Evolutionary conservation across 768 basidiomycete species (phyloP).

Genomic region (Tylopilus felleus): DNA sequence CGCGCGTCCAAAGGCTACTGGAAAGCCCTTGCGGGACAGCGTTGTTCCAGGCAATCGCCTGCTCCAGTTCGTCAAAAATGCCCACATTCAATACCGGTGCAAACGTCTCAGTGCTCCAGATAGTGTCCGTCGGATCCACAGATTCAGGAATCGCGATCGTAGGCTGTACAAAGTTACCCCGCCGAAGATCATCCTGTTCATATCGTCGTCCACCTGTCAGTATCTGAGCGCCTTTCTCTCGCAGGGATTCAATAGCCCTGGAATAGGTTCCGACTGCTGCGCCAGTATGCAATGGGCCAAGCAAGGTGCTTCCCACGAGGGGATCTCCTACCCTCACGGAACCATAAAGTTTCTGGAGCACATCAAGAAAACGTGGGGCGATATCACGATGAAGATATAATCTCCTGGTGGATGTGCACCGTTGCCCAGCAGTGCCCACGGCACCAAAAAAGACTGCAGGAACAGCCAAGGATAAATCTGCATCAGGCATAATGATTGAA

Average conservation of each 20-base stretch:
- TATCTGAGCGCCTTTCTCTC: constrained; percentile 67
- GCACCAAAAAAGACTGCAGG: constrained; percentile 93
- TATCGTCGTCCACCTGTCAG: constrained; percentile 68
- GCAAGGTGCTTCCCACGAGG: constrained; percentile 63
- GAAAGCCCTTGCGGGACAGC: constrained; percentile 88
- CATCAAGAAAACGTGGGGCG: constrained; percentile 70
- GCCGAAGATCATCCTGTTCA: constrained; percentile 44
- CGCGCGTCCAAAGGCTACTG: constrained; percentile 87
- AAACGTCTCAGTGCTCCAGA: constrained; percentile 83
- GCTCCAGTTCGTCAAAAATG: constrained; percentile 80
- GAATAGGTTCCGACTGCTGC: constrained; percentile 65
- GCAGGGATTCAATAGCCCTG: constrained; percentile 58
- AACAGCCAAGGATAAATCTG: constrained; percentile 85
- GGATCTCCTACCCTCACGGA: constrained; percentile 83
- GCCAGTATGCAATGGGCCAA: constrained; percentile 84
- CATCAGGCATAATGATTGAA: constrained; percentile 89
- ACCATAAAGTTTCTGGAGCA: constrained; percentile 70
- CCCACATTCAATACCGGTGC: constrained; percentile 87
- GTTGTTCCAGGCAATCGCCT: constrained; percentile 91
- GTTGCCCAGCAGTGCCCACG: constrained; percentile 71
- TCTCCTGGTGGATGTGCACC: constrained; percentile 90
- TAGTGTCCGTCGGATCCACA: constrained; percentile 46
- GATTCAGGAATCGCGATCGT: constrained; percentile 73
- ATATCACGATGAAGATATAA: constrained; percentile 84
- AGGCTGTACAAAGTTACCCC: constrained; percentile 88